Conservation (phyloP, 2,329 filamentous ascomycete species). For the Botrytis elliptica region DNA sequence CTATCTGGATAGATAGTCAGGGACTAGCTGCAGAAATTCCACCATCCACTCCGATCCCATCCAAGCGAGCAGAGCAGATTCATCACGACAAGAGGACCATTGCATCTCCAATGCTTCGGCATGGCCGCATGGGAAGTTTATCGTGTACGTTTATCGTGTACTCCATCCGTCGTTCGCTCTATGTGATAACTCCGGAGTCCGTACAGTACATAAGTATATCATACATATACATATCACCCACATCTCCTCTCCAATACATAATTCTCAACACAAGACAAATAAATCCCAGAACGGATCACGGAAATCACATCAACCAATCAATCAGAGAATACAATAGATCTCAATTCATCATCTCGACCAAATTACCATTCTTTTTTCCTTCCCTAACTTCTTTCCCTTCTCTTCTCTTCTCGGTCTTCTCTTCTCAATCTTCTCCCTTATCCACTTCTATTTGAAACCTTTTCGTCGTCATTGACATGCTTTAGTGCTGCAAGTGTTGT, state of each 20-base stretch:
- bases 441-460: slow-evolving; percentile 10
- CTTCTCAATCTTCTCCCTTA: neutral
- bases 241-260: neutral
- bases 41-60: neutral
- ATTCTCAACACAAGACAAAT: neutral
- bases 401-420: too few relatives aligned
- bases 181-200: neutral
- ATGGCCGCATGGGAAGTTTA: neutral
- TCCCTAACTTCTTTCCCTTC: neutral
- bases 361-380: neutral
- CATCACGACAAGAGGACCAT: neutral
- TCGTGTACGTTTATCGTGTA: neutral
- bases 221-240: too few relatives aligned
- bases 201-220: neutral
- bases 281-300: neutral
- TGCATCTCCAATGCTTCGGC: neutral
- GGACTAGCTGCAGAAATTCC: neutral
- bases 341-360: neutral
- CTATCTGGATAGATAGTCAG: neutral
- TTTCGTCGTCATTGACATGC: slow-evolving; percentile 3
- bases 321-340: neutral
- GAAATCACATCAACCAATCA: too few relatives aligned
- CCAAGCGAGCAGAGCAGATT: neutral
- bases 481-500: neutral
- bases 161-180: neutral